phyloP scores from a whole-genome alignment of 2,329 filamentous ascomycete genomes.

The Daldinia sp. region DNA sequence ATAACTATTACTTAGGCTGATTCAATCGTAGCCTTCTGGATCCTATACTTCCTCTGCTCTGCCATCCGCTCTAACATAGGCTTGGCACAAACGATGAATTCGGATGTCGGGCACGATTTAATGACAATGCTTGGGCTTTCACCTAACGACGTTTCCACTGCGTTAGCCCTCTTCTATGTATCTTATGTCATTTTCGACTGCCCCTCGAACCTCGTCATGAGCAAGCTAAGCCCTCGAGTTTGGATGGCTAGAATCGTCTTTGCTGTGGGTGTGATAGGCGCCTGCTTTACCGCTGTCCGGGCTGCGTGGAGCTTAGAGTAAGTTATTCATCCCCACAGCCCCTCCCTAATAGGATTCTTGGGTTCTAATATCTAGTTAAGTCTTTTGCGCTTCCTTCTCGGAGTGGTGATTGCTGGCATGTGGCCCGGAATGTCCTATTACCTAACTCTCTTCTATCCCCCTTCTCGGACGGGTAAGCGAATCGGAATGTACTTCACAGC shows the following conservation, averaged over 20 bases:
- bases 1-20: slow-evolving; percentile 7
- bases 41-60: slow-evolving; percentile 90
- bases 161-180: slow-evolving; percentile 88
- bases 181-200: slow-evolving; percentile 90
- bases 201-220: slow-evolving; percentile 90
- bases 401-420: slow-evolving; percentile 89
- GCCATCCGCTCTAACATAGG: slow-evolving; percentile 92
- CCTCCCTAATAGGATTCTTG: not conserved
- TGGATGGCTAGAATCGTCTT: slow-evolving; percentile 95
- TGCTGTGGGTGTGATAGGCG: slow-evolving; percentile 83
- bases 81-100: slow-evolving; percentile 94
- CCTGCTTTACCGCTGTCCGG: slow-evolving; percentile 82
- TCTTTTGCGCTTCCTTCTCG: slow-evolving; percentile 83
- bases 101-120: slow-evolving; percentile 74
- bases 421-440: slow-evolving; percentile 97
- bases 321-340: slow-evolving; percentile 38
- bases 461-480: slow-evolving; percentile 83
- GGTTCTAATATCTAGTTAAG: slow-evolving; percentile 46
- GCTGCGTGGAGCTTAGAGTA: slow-evolving; percentile 86
- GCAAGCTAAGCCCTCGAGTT: slow-evolving; percentile 79
- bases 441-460: slow-evolving; percentile 89
- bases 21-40: slow-evolving; percentile 74
- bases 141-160: slow-evolving; percentile 81
- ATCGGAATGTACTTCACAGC: slow-evolving; percentile 93
- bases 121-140: slow-evolving; percentile 73